These are phyloP conservation scores for Cinnamomum micranthum DNA, from an alignment of 164 flowering plant species.

Conservation along the genomic window DNA sequence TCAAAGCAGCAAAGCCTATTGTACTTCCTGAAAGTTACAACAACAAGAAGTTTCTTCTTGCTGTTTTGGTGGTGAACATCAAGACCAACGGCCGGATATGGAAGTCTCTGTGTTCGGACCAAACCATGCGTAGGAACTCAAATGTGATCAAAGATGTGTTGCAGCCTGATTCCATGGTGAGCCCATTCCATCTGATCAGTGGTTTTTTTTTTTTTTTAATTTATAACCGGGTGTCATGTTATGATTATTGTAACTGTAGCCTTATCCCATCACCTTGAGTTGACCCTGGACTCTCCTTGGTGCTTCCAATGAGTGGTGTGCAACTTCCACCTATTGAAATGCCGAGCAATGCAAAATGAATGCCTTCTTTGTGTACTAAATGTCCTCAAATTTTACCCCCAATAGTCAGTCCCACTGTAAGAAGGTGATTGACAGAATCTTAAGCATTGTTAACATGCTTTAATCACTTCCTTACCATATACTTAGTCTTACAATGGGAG, in stretches of 20 bases:
- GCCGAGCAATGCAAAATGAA: neutral
- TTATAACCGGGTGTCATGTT: no score
- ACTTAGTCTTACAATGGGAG: no score
- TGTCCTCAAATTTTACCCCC: no score
- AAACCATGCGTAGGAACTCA: neutral
- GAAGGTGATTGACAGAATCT: no score
- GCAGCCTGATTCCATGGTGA: slow-evolving; percentile 31
- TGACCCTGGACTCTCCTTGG: no score
- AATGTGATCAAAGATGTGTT: slow-evolving; percentile 19
- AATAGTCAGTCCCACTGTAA: no score
- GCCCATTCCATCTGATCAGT: neutral
- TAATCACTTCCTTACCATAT: no score
- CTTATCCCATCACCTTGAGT: no score
- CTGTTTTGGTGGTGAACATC: slow-evolving; percentile 43
- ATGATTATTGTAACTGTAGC: no score
- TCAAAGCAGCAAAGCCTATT: slow-evolving; percentile 30
- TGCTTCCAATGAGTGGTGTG: neutral
- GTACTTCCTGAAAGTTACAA: slow-evolving; percentile 11
- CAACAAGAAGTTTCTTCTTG: slow-evolving; percentile 28
- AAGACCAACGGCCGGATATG: slow-evolving; percentile 52
- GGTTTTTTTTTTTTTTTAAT: no score
- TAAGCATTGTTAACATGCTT: no score
- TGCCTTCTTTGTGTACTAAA: neutral
- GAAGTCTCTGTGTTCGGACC: slow-evolving; percentile 34
- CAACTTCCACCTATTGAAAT: neutral